phyloP scores from a whole-genome alignment of 805 yeast species.

The Suhomyces kilbournensis region DNA sequence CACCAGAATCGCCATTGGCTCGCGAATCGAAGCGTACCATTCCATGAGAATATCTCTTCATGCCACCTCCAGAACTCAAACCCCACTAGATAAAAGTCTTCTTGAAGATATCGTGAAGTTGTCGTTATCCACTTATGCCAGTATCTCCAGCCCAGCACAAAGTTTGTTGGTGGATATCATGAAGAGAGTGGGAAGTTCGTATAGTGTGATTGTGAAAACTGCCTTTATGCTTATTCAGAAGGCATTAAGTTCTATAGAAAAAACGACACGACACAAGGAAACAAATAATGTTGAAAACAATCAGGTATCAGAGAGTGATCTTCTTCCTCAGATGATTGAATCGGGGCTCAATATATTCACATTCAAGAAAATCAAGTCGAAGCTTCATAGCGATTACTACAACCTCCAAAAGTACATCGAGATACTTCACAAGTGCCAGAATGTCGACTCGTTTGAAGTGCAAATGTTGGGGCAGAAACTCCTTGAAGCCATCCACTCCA shows the following conservation, averaged over 20 bases:
- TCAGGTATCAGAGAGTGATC: no score
- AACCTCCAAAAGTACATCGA: slow-evolving; percentile 48
- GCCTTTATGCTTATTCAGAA: slow-evolving; percentile 48
- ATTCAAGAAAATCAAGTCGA: slow-evolving; percentile 54
- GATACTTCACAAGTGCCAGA: slow-evolving; percentile 52
- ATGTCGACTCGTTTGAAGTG: slow-evolving; percentile 54
- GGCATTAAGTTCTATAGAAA: slow-evolving; percentile 33
- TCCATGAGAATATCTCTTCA: slow-evolving; percentile 69
- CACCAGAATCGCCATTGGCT: slow-evolving; percentile 76
- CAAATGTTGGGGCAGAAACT: slow-evolving; percentile 52
- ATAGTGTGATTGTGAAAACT: slow-evolving; percentile 49
- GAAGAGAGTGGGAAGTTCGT: slow-evolving; percentile 67
- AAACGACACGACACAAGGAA: not conserved
- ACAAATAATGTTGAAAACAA: no score
- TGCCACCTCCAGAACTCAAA: slow-evolving; percentile 69
- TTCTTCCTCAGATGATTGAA: slow-evolving; percentile 45
- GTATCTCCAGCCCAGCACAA: slow-evolving; percentile 70
- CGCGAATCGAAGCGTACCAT: slow-evolving; percentile 71
- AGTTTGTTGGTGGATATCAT: slow-evolving; percentile 62
- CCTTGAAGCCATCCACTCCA: slow-evolving; percentile 33
- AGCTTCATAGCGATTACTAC: slow-evolving; percentile 55
- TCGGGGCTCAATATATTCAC: slow-evolving; percentile 61
- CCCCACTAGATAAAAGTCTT: slow-evolving; percentile 59
- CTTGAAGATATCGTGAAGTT: slow-evolving; percentile 62
- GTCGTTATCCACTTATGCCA: slow-evolving; percentile 67